Conservation (phyloP, 306 rosid species). For the Adenanthera pavonina region DNA sequence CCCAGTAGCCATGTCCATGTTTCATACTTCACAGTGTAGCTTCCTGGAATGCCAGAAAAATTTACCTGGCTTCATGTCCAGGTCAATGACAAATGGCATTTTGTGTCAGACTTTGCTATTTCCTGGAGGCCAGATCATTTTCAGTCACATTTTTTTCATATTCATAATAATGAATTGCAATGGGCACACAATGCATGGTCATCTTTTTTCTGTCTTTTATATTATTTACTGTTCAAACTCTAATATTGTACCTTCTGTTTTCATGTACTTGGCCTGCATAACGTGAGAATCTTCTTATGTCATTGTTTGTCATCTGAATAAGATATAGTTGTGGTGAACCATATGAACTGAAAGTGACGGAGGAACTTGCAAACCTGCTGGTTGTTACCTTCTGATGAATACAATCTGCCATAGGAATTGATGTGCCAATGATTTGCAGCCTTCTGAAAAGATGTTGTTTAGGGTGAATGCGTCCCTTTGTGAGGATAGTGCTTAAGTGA, state of each 20-base stretch:
- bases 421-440: neutral
- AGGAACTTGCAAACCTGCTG: neutral
- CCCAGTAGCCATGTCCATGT: neutral
- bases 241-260: neutral
- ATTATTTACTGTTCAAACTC: neutral
- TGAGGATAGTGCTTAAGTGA: neutral
- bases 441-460: neutral
- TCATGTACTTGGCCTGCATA: constrained; percentile 1
- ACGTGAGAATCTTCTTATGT: neutral
- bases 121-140: neutral
- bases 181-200: neutral
- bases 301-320: neutral
- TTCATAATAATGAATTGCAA: neutral
- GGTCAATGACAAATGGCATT: neutral
- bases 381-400: neutral
- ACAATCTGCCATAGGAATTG: neutral
- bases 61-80: constrained; percentile 11
- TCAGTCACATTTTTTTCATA: neutral
- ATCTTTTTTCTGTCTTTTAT: neutral
- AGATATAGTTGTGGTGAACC: neutral
- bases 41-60: neutral
- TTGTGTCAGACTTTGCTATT: neutral
- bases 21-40: neutral
- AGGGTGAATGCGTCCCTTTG: neutral
- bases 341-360: neutral